Evolutionary conservation across 352 stramenopile genomes (phyloP).

Genomic region (Phytophthora uliginosa): DNA sequence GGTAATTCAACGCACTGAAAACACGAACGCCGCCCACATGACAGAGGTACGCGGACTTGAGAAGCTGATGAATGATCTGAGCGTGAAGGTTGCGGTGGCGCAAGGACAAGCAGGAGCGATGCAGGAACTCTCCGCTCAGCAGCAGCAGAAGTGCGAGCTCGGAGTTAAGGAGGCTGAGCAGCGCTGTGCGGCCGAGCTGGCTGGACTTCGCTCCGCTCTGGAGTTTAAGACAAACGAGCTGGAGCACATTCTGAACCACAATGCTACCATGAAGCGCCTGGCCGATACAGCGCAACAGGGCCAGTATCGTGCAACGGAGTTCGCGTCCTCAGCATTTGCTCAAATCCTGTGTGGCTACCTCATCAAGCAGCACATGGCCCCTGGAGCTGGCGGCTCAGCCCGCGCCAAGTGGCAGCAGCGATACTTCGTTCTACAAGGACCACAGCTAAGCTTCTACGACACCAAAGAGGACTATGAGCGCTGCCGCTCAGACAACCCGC

Average conservation of each 20-base stretch:
- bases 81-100: conserved; percentile 83
- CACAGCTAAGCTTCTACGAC: conserved; percentile 85
- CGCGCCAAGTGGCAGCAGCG: conserved; percentile 88
- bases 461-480: conserved; percentile 91
- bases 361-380: conserved; percentile 85
- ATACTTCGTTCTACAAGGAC: conserved; percentile 88
- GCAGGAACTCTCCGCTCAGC: conserved; percentile 80
- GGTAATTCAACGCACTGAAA: conserved; percentile 84
- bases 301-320: conserved; percentile 89
- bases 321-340: conserved; percentile 76
- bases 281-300: conserved; percentile 88
- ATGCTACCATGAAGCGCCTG: conserved; percentile 88
- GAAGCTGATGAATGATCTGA: conserved; percentile 85
- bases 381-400: conserved; percentile 43
- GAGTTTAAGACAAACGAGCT: conserved; percentile 92
- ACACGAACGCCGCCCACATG: conserved; percentile 80
- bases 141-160: conserved; percentile 83
- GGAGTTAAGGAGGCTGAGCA: conserved; percentile 83
- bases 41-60: conserved; percentile 80
- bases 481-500: conserved; percentile 79
- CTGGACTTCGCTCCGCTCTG: conserved; percentile 70
- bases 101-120: conserved; percentile 87
- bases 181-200: conserved; percentile 74
- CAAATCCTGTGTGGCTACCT: conserved; percentile 84
- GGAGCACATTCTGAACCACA: conserved; percentile 90